Percentiles rank a stretch among this genome's conserved stretches.
Evolutionary conservation across 768 basidiomycete genomes (phyloP).

Genomic region (Leccinum variicolor): DNA sequence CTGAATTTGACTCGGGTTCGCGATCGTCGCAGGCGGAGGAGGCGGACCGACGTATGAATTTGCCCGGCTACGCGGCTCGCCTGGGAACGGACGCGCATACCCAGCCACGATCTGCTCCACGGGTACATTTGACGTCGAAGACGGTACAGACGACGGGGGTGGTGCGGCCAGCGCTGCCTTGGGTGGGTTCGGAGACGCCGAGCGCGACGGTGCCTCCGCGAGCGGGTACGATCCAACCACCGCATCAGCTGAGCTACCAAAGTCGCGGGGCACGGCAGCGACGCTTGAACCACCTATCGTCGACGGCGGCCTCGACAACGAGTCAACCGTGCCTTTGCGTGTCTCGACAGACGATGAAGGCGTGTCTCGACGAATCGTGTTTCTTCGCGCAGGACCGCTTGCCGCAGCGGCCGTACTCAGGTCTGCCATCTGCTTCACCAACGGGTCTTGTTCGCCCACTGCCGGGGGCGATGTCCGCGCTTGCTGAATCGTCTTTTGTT

Average conservation of each 20-base stretch:
- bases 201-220: slow-evolving; percentile 48
- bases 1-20: slow-evolving; percentile 20
- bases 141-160: slow-evolving; percentile 48
- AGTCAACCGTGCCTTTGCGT: slow-evolving; percentile 25
- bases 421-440: slow-evolving; percentile 64
- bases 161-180: slow-evolving; percentile 78
- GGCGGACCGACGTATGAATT: slow-evolving; percentile 41
- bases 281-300: neutral
- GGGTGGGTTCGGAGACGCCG: slow-evolving; percentile 70
- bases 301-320: slow-evolving; percentile 24
- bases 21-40: slow-evolving; percentile 13
- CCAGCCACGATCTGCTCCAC: slow-evolving; percentile 71
- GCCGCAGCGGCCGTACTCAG: slow-evolving; percentile 34
- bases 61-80: slow-evolving; percentile 63
- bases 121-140: slow-evolving; percentile 42
- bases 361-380: slow-evolving; percentile 25
- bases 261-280: slow-evolving; percentile 44
- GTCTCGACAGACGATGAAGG: slow-evolving; percentile 22
- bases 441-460: slow-evolving; percentile 52
- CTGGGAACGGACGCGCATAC: slow-evolving; percentile 86
- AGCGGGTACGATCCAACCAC: slow-evolving; percentile 79
- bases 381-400: slow-evolving; percentile 12
- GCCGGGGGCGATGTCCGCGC: slow-evolving; percentile 24
- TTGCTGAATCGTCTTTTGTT: slow-evolving; percentile 19
- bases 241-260: slow-evolving; percentile 69